Conservation (phyloP, 257 asterid genomes). For the Vinca minor region DNA sequence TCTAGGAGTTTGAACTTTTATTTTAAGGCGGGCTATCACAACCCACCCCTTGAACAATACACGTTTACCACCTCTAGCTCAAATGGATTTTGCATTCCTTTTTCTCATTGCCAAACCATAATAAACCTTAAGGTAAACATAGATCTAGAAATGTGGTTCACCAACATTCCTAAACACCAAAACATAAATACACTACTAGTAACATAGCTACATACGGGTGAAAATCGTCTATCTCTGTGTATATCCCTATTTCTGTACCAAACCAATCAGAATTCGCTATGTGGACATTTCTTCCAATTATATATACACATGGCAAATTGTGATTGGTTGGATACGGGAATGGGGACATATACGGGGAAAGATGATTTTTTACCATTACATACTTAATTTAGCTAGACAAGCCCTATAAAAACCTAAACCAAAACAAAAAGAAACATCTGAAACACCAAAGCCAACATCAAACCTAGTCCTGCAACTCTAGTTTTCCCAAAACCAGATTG, state of each 20-base stretch:
- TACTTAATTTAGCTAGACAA: conserved; percentile 4
- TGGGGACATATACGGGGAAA: too few relatives aligned
- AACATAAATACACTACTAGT: conserved; percentile 10
- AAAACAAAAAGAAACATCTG: conserved; percentile 13
- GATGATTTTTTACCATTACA: too few relatives aligned
- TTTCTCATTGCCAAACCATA: conserved; percentile 5
- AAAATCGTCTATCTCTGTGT: too few relatives aligned
- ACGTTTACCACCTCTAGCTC: neutral
- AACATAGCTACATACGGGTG: too few relatives aligned
- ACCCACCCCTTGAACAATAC: too few relatives aligned
- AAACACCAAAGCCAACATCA: conserved; percentile 20
- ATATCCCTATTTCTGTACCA: too few relatives aligned
- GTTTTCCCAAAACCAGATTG: conserved; percentile 29
- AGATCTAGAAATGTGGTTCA: conserved; percentile 1
- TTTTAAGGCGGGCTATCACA: too few relatives aligned
- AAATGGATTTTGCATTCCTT: conserved; percentile 1
- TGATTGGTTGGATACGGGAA: too few relatives aligned
- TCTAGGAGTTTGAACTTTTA: too few relatives aligned
- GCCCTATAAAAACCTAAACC: conserved; percentile 4
- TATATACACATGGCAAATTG: too few relatives aligned
- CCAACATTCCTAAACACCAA: conserved; percentile 3
- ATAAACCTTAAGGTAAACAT: conserved; percentile 5
- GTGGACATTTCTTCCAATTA: too few relatives aligned
- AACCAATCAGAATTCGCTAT: too few relatives aligned
- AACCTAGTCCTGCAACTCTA: conserved; percentile 20